Evolutionary conservation across 225 moss, liverwort and hornwort species (phyloP), one percentile per base, ranked within the genome.

Genomic region (Polytrichum commune): DNA sequence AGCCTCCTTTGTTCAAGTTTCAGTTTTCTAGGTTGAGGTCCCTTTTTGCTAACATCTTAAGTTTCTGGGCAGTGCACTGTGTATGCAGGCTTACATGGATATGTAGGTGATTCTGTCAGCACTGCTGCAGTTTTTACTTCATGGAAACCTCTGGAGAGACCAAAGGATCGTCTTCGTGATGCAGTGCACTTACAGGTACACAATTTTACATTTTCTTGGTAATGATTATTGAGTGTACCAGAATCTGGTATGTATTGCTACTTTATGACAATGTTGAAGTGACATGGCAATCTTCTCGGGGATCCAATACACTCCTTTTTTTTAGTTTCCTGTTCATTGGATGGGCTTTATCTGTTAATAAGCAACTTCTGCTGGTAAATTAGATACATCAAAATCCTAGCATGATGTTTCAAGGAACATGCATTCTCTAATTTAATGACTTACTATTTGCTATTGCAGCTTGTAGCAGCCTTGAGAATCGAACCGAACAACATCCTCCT

Each of bases 381-480:
- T 46, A 46, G 46, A 13, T 46, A 13, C 4, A 3, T 16, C 46
- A 46, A 16, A 46, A 16, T 16, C 46, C 4, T 46, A 46, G 46
- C 46, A 16, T 46, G 13, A 13, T 46, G 46, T 46, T 46, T 13
- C 46, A 46, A 3, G 46, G 46, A 46, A 16, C 13, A 13, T 3
- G 10, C 46, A 46, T 13, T 16, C 46, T 46, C 7, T 13, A 46
- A 16, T 46, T 10, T 46, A 13, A 46, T 13, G 46, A 46, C 46
- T 46, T 46, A 26, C 16, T 24, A 68, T 53, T 80, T 71, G 58
- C 54, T 71, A 72, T 56, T 77, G 63, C 91, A 96, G 91, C 93
- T 96, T 75, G 96, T 96, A 79, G 81, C 96, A 68, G 92, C 96
- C 20, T 87, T 96, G 77, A 87, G 89, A 74, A 83, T 96, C 35